phyloP scores from a whole-genome alignment of 2,329 filamentous ascomycete genomes.

The Colletotrichum sp. region DNA sequence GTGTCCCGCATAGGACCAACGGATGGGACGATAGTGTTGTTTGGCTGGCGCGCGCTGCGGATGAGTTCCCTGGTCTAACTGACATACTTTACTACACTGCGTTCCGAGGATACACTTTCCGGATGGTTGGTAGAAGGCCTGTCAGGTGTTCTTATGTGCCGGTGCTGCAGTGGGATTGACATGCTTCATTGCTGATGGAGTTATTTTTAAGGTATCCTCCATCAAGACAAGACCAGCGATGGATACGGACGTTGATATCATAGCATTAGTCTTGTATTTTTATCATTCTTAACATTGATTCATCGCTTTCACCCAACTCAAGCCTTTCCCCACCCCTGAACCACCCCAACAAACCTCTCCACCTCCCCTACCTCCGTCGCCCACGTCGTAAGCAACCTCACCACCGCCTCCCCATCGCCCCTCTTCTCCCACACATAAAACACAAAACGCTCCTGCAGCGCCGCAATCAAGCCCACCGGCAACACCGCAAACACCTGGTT shows the following conservation, averaged over 20 bases:
- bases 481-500: slow-evolving; percentile 57
- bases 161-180: neutral
- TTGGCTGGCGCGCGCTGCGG: neutral
- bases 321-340: slow-evolving; percentile 16
- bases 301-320: neutral
- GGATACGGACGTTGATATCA: neutral
- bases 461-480: slow-evolving; percentile 40
- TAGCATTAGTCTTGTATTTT: neutral
- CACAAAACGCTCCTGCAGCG: slow-evolving; percentile 45
- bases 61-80: neutral
- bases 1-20: neutral
- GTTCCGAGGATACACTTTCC: neutral
- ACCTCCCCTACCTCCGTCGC: slow-evolving; percentile 49
- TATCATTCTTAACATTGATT: neutral
- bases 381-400: slow-evolving; percentile 56
- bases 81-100: neutral
- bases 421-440: slow-evolving; percentile 55
- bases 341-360: slow-evolving; percentile 37
- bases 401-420: slow-evolving; percentile 41
- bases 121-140: neutral
- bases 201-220: fast-evolving
- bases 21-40: neutral
- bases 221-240: fast-evolving
- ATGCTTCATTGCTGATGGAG: fast-evolving
- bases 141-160: neutral